Percentiles rank a stretch among this genome's conserved stretches.
Evolutionary conservation across 2,329 filamentous ascomycete species (phyloP).

Genomic region (Penicillium sclerotigenum): DNA sequence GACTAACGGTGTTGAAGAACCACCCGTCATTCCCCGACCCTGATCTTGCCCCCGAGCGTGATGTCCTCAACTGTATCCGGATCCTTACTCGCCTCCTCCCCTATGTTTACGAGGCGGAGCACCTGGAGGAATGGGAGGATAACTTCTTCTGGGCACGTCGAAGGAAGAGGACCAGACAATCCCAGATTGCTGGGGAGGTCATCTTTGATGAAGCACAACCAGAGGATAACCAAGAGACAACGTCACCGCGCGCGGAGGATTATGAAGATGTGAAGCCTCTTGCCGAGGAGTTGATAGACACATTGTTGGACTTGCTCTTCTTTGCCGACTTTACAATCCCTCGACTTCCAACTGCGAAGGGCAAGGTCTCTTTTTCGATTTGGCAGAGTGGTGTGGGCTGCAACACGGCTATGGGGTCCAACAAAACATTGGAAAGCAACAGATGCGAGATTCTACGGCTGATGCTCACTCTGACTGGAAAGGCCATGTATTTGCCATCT

Average conservation of each 20-base stretch:
- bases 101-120: constrained; percentile 86
- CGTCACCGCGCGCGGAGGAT: constrained; percentile 51
- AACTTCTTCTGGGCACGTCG: constrained; percentile 85
- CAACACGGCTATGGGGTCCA: constrained; percentile 82
- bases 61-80: constrained; percentile 93
- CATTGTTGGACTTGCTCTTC: constrained; percentile 84
- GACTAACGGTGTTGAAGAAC: constrained; percentile 76
- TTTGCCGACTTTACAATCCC: constrained; percentile 86
- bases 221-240: constrained; percentile 50
- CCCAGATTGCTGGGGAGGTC: constrained; percentile 67
- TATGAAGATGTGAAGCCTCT: constrained; percentile 82
- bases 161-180: constrained; percentile 66
- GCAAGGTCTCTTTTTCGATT: constrained; percentile 86
- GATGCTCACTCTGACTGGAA: constrained; percentile 79
- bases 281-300: constrained; percentile 89
- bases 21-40: constrained; percentile 87
- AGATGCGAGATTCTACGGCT: constrained; percentile 84
- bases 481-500: constrained; percentile 89
- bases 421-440: constrained; percentile 89
- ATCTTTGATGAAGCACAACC: constrained; percentile 74
- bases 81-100: constrained; percentile 86
- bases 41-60: constrained; percentile 75
- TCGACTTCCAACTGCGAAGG: constrained; percentile 64
- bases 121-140: constrained; percentile 80
- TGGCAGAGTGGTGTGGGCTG: constrained; percentile 98